These are phyloP conservation scores for Rhodomyrtus psidioides DNA, from an alignment of 441 rosid species.

Conservation along the genomic window DNA sequence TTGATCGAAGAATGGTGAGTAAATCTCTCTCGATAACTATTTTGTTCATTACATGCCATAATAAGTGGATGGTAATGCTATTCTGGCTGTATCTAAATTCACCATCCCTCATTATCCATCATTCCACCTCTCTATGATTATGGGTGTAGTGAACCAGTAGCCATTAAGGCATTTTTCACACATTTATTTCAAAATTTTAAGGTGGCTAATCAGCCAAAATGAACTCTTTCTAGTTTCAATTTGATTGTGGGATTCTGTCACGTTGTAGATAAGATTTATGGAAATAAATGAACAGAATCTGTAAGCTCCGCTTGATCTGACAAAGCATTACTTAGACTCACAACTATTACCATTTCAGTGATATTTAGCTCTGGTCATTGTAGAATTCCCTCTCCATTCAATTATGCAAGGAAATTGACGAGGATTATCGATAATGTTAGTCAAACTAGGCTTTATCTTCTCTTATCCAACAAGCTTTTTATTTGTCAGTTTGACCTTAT, in stretches of 20 bases:
- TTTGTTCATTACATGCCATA: neutral
- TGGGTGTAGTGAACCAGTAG: neutral
- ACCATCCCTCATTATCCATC: neutral
- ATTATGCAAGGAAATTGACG: neutral
- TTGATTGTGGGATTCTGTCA: neutral
- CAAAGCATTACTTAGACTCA: neutral
- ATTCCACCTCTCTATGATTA: neutral
- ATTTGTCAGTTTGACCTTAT: neutral
- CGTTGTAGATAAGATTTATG: neutral
- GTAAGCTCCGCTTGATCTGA: neutral
- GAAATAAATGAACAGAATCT: neutral
- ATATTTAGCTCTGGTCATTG: neutral
- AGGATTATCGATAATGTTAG: neutral
- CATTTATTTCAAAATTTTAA: neutral
- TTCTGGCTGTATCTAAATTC: neutral
- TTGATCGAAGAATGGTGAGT: conserved; percentile 17
- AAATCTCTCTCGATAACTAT: neutral
- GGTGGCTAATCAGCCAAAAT: neutral
- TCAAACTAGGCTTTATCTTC: neutral
- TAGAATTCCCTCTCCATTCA: neutral
- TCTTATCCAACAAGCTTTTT: neutral
- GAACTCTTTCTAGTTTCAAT: neutral
- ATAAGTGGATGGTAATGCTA: neutral
- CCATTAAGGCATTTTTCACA: neutral
- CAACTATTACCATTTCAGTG: neutral